Evolutionary conservation across 164 flowering plant species (phyloP).

Genomic region (Akebia trifoliata): DNA sequence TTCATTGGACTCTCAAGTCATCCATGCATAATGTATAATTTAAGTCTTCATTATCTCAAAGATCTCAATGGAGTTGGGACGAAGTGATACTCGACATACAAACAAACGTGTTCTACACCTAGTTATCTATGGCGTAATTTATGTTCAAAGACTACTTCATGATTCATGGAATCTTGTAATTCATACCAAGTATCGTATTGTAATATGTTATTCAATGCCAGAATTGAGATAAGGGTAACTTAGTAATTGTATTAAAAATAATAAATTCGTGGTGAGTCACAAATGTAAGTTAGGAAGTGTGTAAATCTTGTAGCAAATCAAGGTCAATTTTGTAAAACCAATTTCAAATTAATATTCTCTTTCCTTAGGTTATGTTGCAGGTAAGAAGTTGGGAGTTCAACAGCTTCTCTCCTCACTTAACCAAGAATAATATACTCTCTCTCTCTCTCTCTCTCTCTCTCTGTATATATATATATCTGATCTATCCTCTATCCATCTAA

Average conservation of each 20-base stretch:
- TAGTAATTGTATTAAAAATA: background rate
- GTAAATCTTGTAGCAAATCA: background rate
- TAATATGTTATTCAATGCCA: no score
- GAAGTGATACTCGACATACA: no score
- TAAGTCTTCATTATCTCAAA: no score
- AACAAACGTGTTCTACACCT: no score
- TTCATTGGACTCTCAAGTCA: no score
- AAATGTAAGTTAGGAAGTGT: background rate
- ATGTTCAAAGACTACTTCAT: no score
- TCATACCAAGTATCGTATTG: no score
- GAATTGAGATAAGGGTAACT: background rate
- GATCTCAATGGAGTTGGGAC: no score
- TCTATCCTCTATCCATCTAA: background rate
- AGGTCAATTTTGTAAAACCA: background rate
- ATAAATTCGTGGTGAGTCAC: background rate
- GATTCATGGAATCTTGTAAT: no score
- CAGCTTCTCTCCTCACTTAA: background rate
- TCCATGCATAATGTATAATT: no score
- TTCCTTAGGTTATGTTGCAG: constrained; percentile 6
- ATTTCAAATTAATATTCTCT: background rate
- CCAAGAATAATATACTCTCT: background rate
- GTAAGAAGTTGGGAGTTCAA: background rate
- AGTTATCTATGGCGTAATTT: no score
- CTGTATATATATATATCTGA: no score
- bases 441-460: background rate